These are phyloP conservation scores for Phytopythium oedochilum DNA, from an alignment of 352 stramenopile species.

Conservation along the genomic window DNA sequence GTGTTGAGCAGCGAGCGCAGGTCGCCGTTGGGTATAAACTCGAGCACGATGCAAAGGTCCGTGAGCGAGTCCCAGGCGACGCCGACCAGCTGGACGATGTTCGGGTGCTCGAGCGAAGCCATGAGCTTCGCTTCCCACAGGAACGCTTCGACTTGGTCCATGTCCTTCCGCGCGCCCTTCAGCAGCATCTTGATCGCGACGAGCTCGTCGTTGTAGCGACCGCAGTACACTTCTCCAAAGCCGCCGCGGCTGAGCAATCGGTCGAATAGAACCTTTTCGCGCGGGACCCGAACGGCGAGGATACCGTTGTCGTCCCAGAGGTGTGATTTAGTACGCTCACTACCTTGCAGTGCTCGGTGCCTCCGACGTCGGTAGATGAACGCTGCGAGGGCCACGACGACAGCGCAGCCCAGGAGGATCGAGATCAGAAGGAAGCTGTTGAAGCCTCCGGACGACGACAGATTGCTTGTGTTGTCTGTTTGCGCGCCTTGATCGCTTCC, in stretches of 20 bases:
- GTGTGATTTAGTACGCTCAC: neutral
- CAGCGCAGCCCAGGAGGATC: too few relatives aligned
- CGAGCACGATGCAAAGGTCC: constrained; percentile 31
- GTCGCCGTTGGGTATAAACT: constrained; percentile 44
- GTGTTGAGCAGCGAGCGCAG: constrained; percentile 25
- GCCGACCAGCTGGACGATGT: constrained; percentile 38
- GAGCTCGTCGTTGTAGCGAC: constrained; percentile 24
- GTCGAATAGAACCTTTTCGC: constrained; percentile 19
- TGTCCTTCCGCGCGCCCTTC: constrained; percentile 20
- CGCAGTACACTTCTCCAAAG: constrained; percentile 42
- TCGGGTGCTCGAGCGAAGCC: constrained; percentile 27
- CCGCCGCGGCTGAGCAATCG: constrained; percentile 28
- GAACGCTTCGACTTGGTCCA: constrained; percentile 34
- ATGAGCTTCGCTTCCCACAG: constrained; percentile 45
- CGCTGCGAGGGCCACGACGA: too few relatives aligned
- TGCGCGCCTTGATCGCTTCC: too few relatives aligned
- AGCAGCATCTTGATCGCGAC: constrained; percentile 51
- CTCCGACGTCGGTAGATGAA: neutral
- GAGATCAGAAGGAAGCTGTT: too few relatives aligned
- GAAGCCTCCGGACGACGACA: too few relatives aligned
- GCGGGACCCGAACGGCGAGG: constrained; percentile 24
- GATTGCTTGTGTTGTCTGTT: too few relatives aligned
- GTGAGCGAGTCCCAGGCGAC: constrained; percentile 44
- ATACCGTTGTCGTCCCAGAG: constrained; percentile 36
- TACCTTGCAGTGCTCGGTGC: neutral